Evolutionary conservation across 2,329 filamentous ascomycete species (phyloP).

Genomic region (Zymoseptoria crescenta): DNA sequence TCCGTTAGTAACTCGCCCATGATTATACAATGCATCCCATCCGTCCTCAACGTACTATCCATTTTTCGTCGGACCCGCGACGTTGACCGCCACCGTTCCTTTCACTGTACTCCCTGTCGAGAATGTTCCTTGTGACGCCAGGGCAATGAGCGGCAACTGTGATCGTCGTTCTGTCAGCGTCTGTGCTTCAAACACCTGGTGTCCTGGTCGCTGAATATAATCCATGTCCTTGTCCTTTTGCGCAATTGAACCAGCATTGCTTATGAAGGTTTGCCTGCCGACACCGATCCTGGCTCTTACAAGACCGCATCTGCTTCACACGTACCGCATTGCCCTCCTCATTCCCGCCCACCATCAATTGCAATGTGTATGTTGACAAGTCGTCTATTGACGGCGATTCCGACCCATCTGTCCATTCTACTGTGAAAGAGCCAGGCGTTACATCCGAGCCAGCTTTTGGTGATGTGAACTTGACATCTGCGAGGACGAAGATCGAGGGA

Average conservation of each 20-base stretch:
- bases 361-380: slow-evolving; percentile 49
- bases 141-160: slow-evolving; percentile 11
- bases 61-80: slow-evolving; percentile 37
- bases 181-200: not conserved
- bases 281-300: not conserved
- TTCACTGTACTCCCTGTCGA: slow-evolving; percentile 6
- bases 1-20: slow-evolving; percentile 3
- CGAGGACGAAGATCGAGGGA: slow-evolving; percentile 35
- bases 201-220: not conserved
- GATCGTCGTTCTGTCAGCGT: not conserved
- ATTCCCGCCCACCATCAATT: slow-evolving; percentile 55
- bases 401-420: slow-evolving; percentile 52
- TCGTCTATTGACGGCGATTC: slow-evolving; percentile 43
- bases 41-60: slow-evolving; percentile 45
- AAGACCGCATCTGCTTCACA: not conserved
- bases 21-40: not conserved
- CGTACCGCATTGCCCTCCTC: slow-evolving; percentile 39
- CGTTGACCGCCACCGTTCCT: slow-evolving; percentile 12
- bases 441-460: slow-evolving; percentile 47
- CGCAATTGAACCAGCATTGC: not conserved
- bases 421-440: slow-evolving; percentile 44
- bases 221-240: slow-evolving; percentile 2
- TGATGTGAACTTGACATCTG: slow-evolving; percentile 47
- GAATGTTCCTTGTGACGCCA: slow-evolving; percentile 8
- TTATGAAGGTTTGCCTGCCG: not conserved